Conservation (phyloP, 345 rosid species). For the Lepidium sativum region DNA sequence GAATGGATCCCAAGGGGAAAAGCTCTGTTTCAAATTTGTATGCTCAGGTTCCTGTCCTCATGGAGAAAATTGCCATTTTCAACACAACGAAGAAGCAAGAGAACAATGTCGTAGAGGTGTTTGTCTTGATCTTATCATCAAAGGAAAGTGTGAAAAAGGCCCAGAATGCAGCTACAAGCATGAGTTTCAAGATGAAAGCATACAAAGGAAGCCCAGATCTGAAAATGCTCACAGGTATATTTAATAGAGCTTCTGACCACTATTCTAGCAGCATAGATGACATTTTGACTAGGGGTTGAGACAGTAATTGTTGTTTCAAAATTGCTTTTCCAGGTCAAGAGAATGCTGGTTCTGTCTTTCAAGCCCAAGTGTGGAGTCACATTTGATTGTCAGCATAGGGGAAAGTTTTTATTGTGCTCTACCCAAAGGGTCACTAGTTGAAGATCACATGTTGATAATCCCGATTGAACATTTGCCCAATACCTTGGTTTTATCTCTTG, state of each 20-base stretch:
- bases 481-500: conserved; percentile 47
- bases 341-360: conserved; percentile 95
- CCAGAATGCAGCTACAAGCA: conserved; percentile 91
- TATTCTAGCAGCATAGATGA: conserved; percentile 5
- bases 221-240: conserved; percentile 51
- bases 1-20: conserved; percentile 54
- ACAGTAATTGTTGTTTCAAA: conserved; percentile 21
- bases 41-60: conserved; percentile 79
- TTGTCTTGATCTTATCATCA: conserved; percentile 86
- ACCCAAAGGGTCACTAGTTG: conserved; percentile 76
- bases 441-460: conserved; percentile 62
- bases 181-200: conserved; percentile 48
- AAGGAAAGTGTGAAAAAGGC: conserved; percentile 91
- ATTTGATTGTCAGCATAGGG: conserved; percentile 62
- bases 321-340: conserved; percentile 43
- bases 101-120: conserved; percentile 82
- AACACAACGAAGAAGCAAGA: conserved; percentile 66
- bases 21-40: conserved; percentile 70
- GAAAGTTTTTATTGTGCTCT: conserved; percentile 78
- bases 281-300: not conserved
- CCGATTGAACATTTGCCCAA: conserved; percentile 70
- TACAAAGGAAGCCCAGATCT: conserved; percentile 39
- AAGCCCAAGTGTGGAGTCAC: conserved; percentile 69
- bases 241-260: not conserved
- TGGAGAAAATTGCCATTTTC: conserved; percentile 64